Evolutionary conservation across 73 alveolate species (phyloP), one percentile per base, ranked within the genome.

Genomic region (Blepharisma japonicum): DNA sequence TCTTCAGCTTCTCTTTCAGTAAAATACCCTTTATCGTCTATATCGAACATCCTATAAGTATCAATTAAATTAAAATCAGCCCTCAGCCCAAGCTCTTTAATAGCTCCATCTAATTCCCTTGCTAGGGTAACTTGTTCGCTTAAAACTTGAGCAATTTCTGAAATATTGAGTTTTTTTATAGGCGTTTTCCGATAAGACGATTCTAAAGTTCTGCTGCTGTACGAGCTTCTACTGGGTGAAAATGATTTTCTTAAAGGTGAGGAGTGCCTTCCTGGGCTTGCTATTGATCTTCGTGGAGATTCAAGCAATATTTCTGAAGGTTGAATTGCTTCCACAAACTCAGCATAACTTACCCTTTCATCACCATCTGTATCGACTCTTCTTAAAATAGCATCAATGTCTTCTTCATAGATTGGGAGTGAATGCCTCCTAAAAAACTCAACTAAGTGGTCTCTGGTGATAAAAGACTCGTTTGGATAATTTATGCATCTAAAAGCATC

Each of bases 51-150:
- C 78, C 85, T 76, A 51, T 27, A 83, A 0, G 77, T 86, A 70
- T 83, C 90, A 11, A 77, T 32, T 7, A 83, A 79, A 50, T 68
- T 77, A 61, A 83, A 83, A 49, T 83, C 90, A 46, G 54, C 39
- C 45, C 78, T 77, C 8, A 70, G 80, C 0, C 79, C 90, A 6
- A 83, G 67, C 6, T 78, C 68, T 49, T 83, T 79, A 21, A 56
- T 83, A 5, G 90, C 90, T 46, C 71, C 11, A n/a, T 83, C 85
- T 7, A 83, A 74, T n/a, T 83, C 90, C 55, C 74, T 83, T 18
- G 72, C 86, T 7, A 83, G 50, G 49, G 47, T 45, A 6, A 83
- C 55, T 11, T 55, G 71, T 20, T 77, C 45, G 21, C 71, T 77
- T n/a, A 83, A 55, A 0, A 83, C 56, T 6, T 61, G 46, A n/a